phyloP scores from a whole-genome alignment of 2,329 filamentous ascomycete genomes.

The Fusarium dimerum region DNA sequence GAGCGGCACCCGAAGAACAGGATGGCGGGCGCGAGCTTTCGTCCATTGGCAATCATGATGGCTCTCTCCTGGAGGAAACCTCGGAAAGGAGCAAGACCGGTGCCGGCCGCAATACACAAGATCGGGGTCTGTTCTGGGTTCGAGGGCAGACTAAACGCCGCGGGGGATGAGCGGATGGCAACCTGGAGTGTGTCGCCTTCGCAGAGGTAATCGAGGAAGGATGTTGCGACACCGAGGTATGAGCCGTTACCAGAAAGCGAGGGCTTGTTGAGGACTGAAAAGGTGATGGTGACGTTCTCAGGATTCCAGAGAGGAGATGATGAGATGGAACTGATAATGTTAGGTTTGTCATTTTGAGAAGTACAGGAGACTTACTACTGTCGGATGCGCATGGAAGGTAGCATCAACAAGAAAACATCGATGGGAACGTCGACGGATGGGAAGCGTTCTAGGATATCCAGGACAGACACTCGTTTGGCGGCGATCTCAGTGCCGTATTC shows the following conservation, averaged over 20 bases:
- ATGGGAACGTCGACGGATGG: slow-evolving; percentile 61
- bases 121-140: slow-evolving; percentile 47
- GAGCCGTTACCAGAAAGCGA: slow-evolving; percentile 49
- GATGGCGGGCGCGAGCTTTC: slow-evolving; percentile 56
- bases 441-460: slow-evolving; percentile 69
- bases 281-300: slow-evolving; percentile 63
- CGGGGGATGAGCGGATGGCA: slow-evolving; percentile 43
- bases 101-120: slow-evolving; percentile 51
- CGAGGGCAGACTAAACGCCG: slow-evolving; percentile 50
- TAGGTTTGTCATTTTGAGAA: background rate
- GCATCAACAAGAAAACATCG: slow-evolving; percentile 65
- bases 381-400: slow-evolving; percentile 74
- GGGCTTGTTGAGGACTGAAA: slow-evolving; percentile 60
- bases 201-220: slow-evolving; percentile 54
- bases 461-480: slow-evolving; percentile 59
- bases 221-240: slow-evolving; percentile 60
- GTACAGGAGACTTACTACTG: slow-evolving; percentile 53
- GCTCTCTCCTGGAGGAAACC: slow-evolving; percentile 64
- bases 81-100: slow-evolving; percentile 61
- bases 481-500: slow-evolving; percentile 49
- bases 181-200: slow-evolving; percentile 47
- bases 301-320: slow-evolving; percentile 66
- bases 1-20: slow-evolving; percentile 64
- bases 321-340: slow-evolving; percentile 59
- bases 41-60: slow-evolving; percentile 47